Percentiles rank a stretch among this genome's conserved stretches.
These are phyloP conservation scores for Ogataea thermomethanolica DNA, from an alignment of 805 yeast species.

Conservation along the genomic window DNA sequence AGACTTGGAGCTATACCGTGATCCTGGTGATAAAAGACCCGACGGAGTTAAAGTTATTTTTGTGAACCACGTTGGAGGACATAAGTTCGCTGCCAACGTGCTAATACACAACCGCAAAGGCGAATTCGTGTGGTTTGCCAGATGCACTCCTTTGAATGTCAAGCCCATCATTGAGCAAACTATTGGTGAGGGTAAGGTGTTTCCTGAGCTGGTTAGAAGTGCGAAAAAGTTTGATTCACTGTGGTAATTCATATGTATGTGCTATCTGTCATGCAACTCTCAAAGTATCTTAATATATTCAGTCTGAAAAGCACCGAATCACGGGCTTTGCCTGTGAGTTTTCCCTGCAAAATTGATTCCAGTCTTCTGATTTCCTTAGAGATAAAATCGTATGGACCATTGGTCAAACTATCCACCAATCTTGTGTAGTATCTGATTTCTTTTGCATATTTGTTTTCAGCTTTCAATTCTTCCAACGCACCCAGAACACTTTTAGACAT, in stretches of 20 bases:
- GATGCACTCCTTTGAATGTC: conserved; percentile 75
- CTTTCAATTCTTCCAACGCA: conserved; percentile 34
- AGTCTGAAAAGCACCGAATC: conserved; percentile 51
- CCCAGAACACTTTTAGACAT: conserved; percentile 35
- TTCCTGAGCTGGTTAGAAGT: conserved; percentile 65
- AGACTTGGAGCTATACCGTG: conserved; percentile 70
- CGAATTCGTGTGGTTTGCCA: conserved; percentile 83
- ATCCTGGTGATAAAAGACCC: conserved; percentile 67
- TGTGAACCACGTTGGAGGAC: conserved; percentile 93
- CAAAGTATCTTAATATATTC: conserved; percentile 44
- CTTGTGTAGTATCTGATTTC: conserved; percentile 46
- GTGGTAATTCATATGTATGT: conserved; percentile 27
- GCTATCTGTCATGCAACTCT: conserved; percentile 15
- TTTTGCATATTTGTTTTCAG: conserved; percentile 17
- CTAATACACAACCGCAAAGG: conserved; percentile 70
- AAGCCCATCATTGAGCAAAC: conserved; percentile 74
- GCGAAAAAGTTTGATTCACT: conserved; percentile 52
- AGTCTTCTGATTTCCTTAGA: conserved; percentile 46
- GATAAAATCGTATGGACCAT: conserved; percentile 44
- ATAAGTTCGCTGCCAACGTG: conserved; percentile 89
- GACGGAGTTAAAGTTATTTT: conserved; percentile 70
- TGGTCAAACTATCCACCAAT: conserved; percentile 41
- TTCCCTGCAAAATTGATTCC: conserved; percentile 37
- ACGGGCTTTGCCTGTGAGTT: conserved; percentile 38
- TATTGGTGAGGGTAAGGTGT: conserved; percentile 62